Percentiles rank a stretch among this genome's conserved stretches.
These are phyloP conservation scores for Brassica rapa DNA, from an alignment of 345 rosid species.

Conservation along the genomic window DNA sequence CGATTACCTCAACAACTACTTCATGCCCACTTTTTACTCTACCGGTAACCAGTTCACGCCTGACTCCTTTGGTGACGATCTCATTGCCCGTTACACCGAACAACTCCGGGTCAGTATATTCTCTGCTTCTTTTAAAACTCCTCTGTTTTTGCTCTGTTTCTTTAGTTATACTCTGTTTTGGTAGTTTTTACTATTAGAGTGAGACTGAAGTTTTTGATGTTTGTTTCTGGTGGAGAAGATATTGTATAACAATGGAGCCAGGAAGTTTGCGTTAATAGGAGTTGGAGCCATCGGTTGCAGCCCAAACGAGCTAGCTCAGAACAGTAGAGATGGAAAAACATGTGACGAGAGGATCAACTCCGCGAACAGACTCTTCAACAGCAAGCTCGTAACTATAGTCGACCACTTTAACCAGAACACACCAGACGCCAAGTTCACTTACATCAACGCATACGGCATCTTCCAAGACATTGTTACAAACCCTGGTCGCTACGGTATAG, in stretches of 20 bases:
- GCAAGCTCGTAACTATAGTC: conserved; percentile 66
- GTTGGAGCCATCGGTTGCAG: conserved; percentile 88
- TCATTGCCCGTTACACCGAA: conserved; percentile 57
- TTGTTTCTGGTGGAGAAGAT: conserved; percentile 40
- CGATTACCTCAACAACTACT: conserved; percentile 93
- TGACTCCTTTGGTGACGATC: conserved; percentile 57
- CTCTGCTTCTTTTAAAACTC: background rate
- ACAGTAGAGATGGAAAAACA: conserved; percentile 66
- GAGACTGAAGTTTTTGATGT: background rate
- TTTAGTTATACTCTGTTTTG: background rate
- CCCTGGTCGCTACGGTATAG: conserved; percentile 44
- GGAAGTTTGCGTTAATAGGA: conserved; percentile 78
- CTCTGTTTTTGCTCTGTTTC: background rate
- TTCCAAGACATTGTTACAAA: conserved; percentile 61
- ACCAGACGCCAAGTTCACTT: conserved; percentile 67
- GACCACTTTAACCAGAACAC: conserved; percentile 57
- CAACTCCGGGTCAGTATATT: conserved; percentile 55
- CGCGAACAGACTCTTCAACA: conserved; percentile 76
- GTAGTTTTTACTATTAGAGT: background rate
- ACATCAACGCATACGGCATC: conserved; percentile 69
- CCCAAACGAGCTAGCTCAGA: conserved; percentile 77
- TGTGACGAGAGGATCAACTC: conserved; percentile 62
- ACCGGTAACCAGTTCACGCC: conserved; percentile 56
- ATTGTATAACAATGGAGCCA: conserved; percentile 75
- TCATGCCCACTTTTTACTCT: conserved; percentile 74